These are phyloP conservation scores for Pseudogymnoascus sp. DNA, from an alignment of 2,329 filamentous ascomycete species.

Conservation along the genomic window DNA sequence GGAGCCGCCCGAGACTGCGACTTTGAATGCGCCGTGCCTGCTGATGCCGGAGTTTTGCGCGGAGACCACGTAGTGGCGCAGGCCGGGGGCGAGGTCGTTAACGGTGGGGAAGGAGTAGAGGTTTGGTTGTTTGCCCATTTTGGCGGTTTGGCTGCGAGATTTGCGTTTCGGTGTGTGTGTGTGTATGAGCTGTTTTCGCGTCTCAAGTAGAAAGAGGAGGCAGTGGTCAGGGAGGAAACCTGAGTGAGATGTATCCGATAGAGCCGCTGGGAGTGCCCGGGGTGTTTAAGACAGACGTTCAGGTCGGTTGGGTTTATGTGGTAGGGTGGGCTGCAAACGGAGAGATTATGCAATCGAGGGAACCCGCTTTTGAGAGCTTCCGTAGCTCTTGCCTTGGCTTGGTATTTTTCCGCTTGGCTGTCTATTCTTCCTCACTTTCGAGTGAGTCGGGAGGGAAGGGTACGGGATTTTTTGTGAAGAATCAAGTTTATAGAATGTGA, in stretches of 20 bases:
- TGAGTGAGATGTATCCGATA: neutral
- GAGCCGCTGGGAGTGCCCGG: slow-evolving; percentile 17
- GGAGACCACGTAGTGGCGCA: slow-evolving; percentile 76
- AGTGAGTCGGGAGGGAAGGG: neutral
- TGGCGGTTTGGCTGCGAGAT: slow-evolving; percentile 8
- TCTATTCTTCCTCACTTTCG: neutral
- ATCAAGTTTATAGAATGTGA: neutral
- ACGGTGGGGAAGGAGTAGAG: slow-evolving; percentile 73
- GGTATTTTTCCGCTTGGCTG: neutral
- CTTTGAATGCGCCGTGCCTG: slow-evolving; percentile 78
- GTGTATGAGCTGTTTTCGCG: neutral
- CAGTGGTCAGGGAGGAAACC: neutral
- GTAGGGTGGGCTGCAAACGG: neutral
- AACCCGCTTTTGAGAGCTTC: slow-evolving; percentile 4
- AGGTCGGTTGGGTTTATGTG: neutral
- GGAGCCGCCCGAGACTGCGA: slow-evolving; percentile 89
- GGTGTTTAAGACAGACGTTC: slow-evolving; percentile 16
- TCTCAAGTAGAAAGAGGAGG: neutral
- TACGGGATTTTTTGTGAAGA: neutral
- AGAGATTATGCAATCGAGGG: slow-evolving; percentile 6
- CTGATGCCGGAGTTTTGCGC: slow-evolving; percentile 70
- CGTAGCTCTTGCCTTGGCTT: neutral
- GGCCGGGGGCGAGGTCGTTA: slow-evolving; percentile 62
- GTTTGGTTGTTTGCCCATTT: slow-evolving; percentile 38
- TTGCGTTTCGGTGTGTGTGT: neutral